A percentile compares a stretch with the other conserved stretches of the same genome.
Conservation (phyloP, 2,329 filamentous ascomycete genomes). For the Neonectria neomacrospora region DNA sequence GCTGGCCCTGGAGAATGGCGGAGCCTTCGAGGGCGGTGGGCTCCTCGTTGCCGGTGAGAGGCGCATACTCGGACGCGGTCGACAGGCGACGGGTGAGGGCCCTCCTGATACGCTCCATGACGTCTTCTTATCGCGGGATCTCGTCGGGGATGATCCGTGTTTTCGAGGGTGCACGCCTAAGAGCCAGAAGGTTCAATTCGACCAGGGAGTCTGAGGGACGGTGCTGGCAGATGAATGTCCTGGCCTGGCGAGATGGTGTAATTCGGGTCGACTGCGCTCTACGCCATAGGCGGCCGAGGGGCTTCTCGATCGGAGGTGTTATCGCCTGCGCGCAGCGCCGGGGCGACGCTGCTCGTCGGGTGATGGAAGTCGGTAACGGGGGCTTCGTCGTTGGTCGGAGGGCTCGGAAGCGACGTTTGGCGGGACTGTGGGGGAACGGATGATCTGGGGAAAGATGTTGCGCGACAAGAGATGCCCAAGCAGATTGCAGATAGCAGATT, state of each 20-base stretch:
- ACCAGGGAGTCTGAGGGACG: not conserved
- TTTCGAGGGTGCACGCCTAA: not conserved
- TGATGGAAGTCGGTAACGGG: not conserved
- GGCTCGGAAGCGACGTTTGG: not conserved
- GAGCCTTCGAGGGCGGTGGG: constrained; percentile 43
- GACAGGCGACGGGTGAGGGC: constrained; percentile 38
- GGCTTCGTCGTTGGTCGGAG: not conserved
- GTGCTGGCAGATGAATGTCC: not conserved
- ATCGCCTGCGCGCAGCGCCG: not conserved
- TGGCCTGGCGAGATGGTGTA: not conserved
- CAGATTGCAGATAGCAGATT: not conserved
- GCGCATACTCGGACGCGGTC: constrained; percentile 48
- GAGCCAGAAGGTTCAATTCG: not conserved
- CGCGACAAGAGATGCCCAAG: constrained; percentile 7
- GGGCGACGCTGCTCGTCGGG: not conserved
- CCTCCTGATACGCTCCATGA: constrained; percentile 46
- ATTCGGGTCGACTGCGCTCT: not conserved
- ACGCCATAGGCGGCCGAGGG: not conserved
- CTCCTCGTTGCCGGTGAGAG: constrained; percentile 46
- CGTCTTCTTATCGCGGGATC: constrained; percentile 2
- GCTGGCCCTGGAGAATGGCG: constrained; percentile 46
- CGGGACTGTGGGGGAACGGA: constrained; percentile 6
- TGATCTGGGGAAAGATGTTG: constrained; percentile 27
- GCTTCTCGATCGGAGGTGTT: not conserved
- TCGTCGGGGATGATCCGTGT: constrained; percentile 1